Conservation (phyloP, 441 rosid genomes). For the Pelargonium citronellum region DNA sequence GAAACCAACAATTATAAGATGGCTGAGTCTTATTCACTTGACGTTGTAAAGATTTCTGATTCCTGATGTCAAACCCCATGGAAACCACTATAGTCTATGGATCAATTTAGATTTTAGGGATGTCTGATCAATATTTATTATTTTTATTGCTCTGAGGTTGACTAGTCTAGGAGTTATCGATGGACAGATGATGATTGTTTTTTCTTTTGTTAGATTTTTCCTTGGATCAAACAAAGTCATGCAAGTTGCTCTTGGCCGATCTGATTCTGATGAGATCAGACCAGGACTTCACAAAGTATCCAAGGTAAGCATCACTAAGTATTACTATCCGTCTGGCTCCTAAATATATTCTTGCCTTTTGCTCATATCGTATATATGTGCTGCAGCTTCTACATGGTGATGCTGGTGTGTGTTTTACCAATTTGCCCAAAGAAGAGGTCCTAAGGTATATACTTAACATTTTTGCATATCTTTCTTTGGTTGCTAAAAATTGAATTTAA, state of each 20-base stretch:
- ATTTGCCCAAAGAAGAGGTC: slow-evolving; percentile 78
- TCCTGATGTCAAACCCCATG: too few relatives aligned
- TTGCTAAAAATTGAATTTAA: neutral
- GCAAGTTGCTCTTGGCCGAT: slow-evolving; percentile 92
- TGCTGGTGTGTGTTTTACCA: slow-evolving; percentile 74
- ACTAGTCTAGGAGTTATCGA: neutral
- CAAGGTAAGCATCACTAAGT: slow-evolving; percentile 41
- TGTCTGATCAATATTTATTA: too few relatives aligned
- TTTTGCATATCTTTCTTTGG: neutral
- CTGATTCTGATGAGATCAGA: slow-evolving; percentile 70
- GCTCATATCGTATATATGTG: slow-evolving; percentile 4
- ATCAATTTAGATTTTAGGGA: too few relatives aligned
- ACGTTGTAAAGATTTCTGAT: too few relatives aligned
- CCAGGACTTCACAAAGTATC: slow-evolving; percentile 70
- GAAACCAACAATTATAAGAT: too few relatives aligned
- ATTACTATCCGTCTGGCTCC: neutral
- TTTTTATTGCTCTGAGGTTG: neutral
- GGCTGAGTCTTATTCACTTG: too few relatives aligned
- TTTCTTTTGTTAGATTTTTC: slow-evolving; percentile 52
- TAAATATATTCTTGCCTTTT: neutral
- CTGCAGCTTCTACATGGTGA: slow-evolving; percentile 70
- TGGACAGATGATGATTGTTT: neutral
- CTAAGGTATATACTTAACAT: slow-evolving; percentile 47
- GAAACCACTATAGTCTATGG: too few relatives aligned
- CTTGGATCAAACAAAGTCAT: slow-evolving; percentile 96